These are phyloP conservation scores for Pseudogymnoascus sp. DNA, from an alignment of 2,329 filamentous ascomycete genomes.

Conservation along the genomic window DNA sequence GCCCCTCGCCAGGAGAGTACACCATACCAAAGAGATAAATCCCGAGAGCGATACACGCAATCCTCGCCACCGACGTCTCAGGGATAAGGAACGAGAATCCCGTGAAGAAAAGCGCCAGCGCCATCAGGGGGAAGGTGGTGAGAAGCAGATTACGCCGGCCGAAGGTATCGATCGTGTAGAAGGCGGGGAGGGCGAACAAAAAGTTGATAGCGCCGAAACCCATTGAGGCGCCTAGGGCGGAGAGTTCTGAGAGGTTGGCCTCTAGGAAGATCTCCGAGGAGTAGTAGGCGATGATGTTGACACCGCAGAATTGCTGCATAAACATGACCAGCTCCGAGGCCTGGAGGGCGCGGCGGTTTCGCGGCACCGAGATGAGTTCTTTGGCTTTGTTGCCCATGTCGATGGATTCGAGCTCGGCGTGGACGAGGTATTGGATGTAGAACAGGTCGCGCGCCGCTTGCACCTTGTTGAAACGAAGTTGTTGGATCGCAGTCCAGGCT, in stretches of 20 bases:
- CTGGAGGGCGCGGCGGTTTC: constrained; percentile 52
- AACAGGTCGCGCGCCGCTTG: constrained; percentile 49
- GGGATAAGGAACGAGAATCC: constrained; percentile 46
- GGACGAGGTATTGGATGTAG: constrained; percentile 48
- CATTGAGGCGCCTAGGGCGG: constrained; percentile 50
- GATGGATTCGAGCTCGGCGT: constrained; percentile 46
- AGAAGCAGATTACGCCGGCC: constrained; percentile 56
- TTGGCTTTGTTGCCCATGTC: constrained; percentile 40
- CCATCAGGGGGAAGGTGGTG: constrained; percentile 57
- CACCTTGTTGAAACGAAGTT: constrained; percentile 41
- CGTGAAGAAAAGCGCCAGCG: constrained; percentile 40
- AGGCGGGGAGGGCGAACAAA: constrained; percentile 52
- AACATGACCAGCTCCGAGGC: constrained; percentile 59
- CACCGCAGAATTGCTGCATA: constrained; percentile 50
- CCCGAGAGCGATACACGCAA: constrained; percentile 33
- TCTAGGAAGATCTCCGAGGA: constrained; percentile 52
- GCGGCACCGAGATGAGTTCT: constrained; percentile 50
- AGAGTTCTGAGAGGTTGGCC: constrained; percentile 40
- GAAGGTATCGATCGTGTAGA: constrained; percentile 61
- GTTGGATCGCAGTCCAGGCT: constrained; percentile 39
- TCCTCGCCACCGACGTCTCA: constrained; percentile 19
- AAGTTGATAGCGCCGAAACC: constrained; percentile 59
- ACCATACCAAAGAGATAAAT: constrained; percentile 43
- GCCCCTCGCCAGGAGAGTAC: constrained; percentile 52
- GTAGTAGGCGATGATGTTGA: constrained; percentile 52